Evolutionary conservation across 768 basidiomycete species (phyloP).

Genomic region (Phanerochaete sordida): DNA sequence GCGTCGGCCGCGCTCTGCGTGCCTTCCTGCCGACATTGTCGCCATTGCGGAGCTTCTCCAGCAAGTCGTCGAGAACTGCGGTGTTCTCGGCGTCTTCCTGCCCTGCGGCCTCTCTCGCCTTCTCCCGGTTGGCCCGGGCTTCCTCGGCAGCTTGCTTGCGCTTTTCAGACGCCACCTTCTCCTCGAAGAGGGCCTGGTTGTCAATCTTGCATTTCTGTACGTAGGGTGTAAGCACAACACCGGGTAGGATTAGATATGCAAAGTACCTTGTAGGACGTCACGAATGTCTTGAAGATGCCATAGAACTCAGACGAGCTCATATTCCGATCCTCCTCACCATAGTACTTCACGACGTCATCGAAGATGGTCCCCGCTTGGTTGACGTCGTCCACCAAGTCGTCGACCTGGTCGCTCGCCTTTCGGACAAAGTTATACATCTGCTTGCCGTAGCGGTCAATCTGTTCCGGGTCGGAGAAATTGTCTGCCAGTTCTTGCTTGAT

Average conservation of each 20-base stretch:
- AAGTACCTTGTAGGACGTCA: slow-evolving; percentile 85
- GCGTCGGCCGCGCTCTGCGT: slow-evolving; percentile 44
- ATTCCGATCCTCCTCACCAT: slow-evolving; percentile 88
- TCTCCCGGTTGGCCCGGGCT: slow-evolving; percentile 51
- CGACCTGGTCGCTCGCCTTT: slow-evolving; percentile 69
- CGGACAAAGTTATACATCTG: slow-evolving; percentile 92
- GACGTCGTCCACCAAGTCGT: slow-evolving; percentile 84
- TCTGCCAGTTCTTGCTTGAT: slow-evolving; percentile 80
- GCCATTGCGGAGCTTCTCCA: slow-evolving; percentile 72
- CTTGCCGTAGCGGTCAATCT: slow-evolving; percentile 74
- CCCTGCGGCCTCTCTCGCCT: slow-evolving; percentile 36
- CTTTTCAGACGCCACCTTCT: slow-evolving; percentile 61
- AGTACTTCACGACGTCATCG: slow-evolving; percentile 83
- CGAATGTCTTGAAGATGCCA: slow-evolving; percentile 95
- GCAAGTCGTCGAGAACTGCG: slow-evolving; percentile 59
- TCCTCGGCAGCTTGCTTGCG: slow-evolving; percentile 69
- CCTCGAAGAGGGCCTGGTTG: slow-evolving; percentile 72
- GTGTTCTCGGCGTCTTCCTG: slow-evolving; percentile 50
- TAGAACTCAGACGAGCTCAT: slow-evolving; percentile 92
- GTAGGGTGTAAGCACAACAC: not conserved
- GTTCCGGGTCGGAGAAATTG: slow-evolving; percentile 70
- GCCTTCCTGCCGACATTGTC: slow-evolving; percentile 58
- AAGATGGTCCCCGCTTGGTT: slow-evolving; percentile 82
- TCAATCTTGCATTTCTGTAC: slow-evolving; percentile 82
- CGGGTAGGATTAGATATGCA: too few species aligned